Conservation (phyloP, 495 filamentous ascomycete species). For the Chaetomium fimeti region DNA sequence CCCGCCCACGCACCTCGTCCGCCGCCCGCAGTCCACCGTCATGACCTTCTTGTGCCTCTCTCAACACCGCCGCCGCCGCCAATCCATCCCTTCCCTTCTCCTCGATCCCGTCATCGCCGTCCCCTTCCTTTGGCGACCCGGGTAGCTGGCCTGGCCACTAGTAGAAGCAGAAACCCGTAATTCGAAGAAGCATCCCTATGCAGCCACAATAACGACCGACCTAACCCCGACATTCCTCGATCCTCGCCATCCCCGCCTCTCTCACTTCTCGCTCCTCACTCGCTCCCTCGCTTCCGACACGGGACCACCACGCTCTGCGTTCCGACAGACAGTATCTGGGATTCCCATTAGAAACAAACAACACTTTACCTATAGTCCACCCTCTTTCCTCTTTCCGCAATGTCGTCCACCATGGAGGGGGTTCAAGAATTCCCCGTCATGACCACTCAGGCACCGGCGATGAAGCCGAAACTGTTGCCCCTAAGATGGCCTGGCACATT, state of each 20-base stretch:
- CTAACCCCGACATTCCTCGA: slow-evolving; percentile 1
- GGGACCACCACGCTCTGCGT: background rate
- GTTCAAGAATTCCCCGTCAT: slow-evolving; percentile 35
- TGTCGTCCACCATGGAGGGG: slow-evolving; percentile 14
- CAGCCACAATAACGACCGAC: slow-evolving; percentile 27
- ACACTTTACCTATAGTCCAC: background rate
- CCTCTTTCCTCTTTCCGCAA: background rate
- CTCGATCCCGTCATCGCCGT: background rate
- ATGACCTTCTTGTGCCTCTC: background rate
- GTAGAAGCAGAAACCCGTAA: background rate
- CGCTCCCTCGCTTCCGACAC: slow-evolving; percentile 1
- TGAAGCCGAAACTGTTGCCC: slow-evolving; percentile 34
- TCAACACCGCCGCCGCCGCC: slow-evolving; percentile 2
- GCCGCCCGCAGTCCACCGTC: background rate
- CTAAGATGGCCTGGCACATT: slow-evolving; percentile 34
- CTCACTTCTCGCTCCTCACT: background rate
- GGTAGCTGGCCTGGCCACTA: background rate
- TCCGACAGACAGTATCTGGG: slow-evolving; percentile 4
- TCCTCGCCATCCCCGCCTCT: background rate
- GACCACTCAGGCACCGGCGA: slow-evolving; percentile 23
- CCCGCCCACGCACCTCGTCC: background rate
- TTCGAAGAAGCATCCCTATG: slow-evolving; percentile 31
- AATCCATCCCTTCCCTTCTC: background rate
- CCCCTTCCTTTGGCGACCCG: background rate
- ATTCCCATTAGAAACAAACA: background rate